Percentiles rank a stretch among this genome's conserved stretches.
These are phyloP conservation scores for Cytidiella melzeri DNA, from an alignment of 768 basidiomycete species.

Conservation along the genomic window DNA sequence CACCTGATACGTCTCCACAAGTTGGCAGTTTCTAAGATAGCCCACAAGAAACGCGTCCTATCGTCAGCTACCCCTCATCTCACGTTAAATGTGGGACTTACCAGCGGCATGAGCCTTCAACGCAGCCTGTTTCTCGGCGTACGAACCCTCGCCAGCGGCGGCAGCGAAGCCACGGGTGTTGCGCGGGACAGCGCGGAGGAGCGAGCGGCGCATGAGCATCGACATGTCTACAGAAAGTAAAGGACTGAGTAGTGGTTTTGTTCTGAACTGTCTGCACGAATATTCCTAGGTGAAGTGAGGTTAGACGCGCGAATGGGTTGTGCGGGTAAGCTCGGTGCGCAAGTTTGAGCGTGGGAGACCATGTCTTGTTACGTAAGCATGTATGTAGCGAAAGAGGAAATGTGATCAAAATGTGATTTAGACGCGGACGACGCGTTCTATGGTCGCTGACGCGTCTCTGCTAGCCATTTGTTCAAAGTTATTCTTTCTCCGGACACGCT, in stretches of 20 bases:
- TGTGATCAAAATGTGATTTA: neutral
- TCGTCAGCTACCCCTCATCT: neutral
- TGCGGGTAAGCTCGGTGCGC: conserved; percentile 12
- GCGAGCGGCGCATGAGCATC: conserved; percentile 41
- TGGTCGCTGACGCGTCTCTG: conserved; percentile 15
- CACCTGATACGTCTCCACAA: conserved; percentile 89
- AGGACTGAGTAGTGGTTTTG: conserved; percentile 9
- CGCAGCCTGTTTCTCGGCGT: conserved; percentile 18
- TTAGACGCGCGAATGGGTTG: conserved; percentile 3
- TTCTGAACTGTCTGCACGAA: neutral
- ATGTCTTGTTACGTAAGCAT: conserved; percentile 13
- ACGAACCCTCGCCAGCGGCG: conserved; percentile 17
- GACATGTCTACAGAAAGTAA: conserved; percentile 20
- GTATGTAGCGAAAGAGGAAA: neutral
- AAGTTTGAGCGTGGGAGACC: conserved; percentile 9
- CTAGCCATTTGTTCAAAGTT: neutral
- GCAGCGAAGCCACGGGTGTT: conserved; percentile 22
- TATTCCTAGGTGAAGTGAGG: neutral
- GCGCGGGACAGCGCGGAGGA: conserved; percentile 36
- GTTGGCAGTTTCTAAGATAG: conserved; percentile 54
- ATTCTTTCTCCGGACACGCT: neutral
- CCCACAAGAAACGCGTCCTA: neutral
- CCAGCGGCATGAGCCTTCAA: conserved; percentile 20
- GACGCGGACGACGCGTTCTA: conserved; percentile 15
- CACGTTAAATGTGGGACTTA: conserved; percentile 10